phyloP scores from a whole-genome alignment of 1,139 yeast species.

The Kluyveromyces sp. region DNA sequence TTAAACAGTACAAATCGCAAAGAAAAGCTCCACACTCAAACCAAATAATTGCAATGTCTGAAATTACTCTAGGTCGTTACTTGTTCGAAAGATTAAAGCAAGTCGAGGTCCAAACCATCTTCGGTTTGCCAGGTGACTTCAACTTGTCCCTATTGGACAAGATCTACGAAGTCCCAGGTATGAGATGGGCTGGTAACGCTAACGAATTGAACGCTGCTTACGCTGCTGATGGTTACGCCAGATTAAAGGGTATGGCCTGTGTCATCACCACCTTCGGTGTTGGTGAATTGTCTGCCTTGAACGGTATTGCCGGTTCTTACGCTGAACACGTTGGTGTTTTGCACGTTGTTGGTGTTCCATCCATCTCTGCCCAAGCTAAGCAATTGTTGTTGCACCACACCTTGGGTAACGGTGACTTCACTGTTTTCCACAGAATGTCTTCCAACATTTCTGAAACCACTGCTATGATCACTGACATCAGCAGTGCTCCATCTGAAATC shows the following conservation, averaged over 20 bases:
- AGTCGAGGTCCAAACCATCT: conserved; percentile 47
- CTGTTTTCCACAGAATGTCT: conserved; percentile 71
- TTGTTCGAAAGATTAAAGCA: conserved; percentile 53
- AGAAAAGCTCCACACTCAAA: neutral
- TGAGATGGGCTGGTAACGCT: conserved; percentile 65
- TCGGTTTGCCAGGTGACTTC: conserved; percentile 68
- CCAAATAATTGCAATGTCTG: conserved; percentile 25
- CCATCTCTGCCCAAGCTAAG: conserved; percentile 56
- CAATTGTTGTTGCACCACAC: conserved; percentile 57
- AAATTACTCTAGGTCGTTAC: conserved; percentile 49
- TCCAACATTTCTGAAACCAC: conserved; percentile 60
- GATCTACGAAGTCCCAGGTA: conserved; percentile 49
- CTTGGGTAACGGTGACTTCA: conserved; percentile 78
- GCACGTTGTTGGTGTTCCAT: conserved; percentile 77
- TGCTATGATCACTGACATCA: conserved; percentile 53
- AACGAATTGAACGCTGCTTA: conserved; percentile 68
- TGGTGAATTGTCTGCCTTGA: conserved; percentile 79
- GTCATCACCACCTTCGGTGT: conserved; percentile 72
- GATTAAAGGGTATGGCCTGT: conserved; percentile 55
- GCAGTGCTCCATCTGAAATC: conserved; percentile 57
- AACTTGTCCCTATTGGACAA: conserved; percentile 57
- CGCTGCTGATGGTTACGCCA: conserved; percentile 65
- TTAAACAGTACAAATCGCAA: neutral
- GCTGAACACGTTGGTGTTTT: conserved; percentile 74
- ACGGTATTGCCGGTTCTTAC: conserved; percentile 77